Base-by-base conservation (phyloP, 306 rosid genomes). In the Corylus heterophylla region DNA sequence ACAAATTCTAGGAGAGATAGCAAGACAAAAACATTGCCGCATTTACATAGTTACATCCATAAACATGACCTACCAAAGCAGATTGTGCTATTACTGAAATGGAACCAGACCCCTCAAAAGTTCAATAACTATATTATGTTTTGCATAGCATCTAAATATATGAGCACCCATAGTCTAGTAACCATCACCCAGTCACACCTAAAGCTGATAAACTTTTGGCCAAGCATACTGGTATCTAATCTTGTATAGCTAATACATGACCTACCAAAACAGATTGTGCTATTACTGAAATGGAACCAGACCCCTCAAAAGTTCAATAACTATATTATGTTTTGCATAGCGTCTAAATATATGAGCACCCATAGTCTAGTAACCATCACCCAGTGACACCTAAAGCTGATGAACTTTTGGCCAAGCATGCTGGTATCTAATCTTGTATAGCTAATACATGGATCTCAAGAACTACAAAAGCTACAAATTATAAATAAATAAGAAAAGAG, bases 391-490 rank as follows among this genome's bases (percentile, higher is more conserved):
- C n/a, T n/a, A n/a, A n/a, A n/a, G n/a, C n/a, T n/a, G n/a, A n/a
- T n/a, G n/a, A n/a, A n/a, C n/a, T n/a, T n/a, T n/a, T n/a, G n/a
- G n/a, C n/a, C n/a, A n/a, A n/a, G n/a, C n/a, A n/a, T n/a, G n/a
- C n/a, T n/a, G n/a, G n/a, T n/a, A n/a, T 4, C 71, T 66, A 39
- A 8, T 29, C 45, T 56, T 56, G 63, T 20, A 8, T 22, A 22
- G 14, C 52, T 48, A 10, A 20, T 17, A 66, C 49, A 45, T 67
- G 75, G 80, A 81, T 39, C 56, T 52, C 73, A 74, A 14, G 59
- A 9, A 39, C 31, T 48, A 48, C 69, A 80, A 78, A 31, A 35
- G 17, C 27, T 67, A 67, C 54, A 56, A 68, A 72, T 74, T 54
- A n/a, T n/a, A n/a, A n/a, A n/a, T n/a, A n/a, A n/a, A n/a, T n/a